Conservation (phyloP, 805 yeast species). For the Candida peoriensis region DNA sequence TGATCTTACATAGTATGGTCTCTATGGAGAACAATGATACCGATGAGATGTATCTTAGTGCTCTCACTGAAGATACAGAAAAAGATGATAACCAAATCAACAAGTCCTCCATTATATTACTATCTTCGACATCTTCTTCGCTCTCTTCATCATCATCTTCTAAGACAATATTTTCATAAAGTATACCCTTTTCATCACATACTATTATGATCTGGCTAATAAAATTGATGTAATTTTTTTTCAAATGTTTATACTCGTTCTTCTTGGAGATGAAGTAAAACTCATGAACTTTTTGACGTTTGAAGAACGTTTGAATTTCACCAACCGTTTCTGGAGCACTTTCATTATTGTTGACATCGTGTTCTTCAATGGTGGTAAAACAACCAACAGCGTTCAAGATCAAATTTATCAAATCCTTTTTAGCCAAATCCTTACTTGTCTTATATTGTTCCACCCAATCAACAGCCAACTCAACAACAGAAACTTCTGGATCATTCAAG, state of each 20-base stretch:
- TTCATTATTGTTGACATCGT: constrained; percentile 68
- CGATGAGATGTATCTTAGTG: constrained; percentile 67
- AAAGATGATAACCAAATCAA: constrained; percentile 74
- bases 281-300: constrained; percentile 59
- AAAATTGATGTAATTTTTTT: constrained; percentile 50
- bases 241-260: constrained; percentile 41
- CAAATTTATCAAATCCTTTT: constrained; percentile 63
- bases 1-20: constrained; percentile 50
- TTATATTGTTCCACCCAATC: constrained; percentile 54
- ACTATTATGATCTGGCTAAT: constrained; percentile 44
- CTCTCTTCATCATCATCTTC: constrained; percentile 27
- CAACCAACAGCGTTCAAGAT: constrained; percentile 71
- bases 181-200: constrained; percentile 57
- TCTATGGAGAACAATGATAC: constrained; percentile 54
- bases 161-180: constrained; percentile 36
- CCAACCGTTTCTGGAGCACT: constrained; percentile 68
- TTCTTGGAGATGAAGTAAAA: constrained; percentile 59
- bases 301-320: constrained; percentile 62
- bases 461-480: constrained; percentile 47
- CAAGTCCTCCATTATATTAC: constrained; percentile 44
- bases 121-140: constrained; percentile 29
- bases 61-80: constrained; percentile 62
- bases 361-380: constrained; percentile 57
- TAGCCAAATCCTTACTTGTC: constrained; percentile 39
- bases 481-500: constrained; percentile 41